A percentile compares a stretch with the other conserved stretches of the same genome.
Conservation (phyloP, 2,329 filamentous ascomycete species). For the Paecilomyces niveus region DNA sequence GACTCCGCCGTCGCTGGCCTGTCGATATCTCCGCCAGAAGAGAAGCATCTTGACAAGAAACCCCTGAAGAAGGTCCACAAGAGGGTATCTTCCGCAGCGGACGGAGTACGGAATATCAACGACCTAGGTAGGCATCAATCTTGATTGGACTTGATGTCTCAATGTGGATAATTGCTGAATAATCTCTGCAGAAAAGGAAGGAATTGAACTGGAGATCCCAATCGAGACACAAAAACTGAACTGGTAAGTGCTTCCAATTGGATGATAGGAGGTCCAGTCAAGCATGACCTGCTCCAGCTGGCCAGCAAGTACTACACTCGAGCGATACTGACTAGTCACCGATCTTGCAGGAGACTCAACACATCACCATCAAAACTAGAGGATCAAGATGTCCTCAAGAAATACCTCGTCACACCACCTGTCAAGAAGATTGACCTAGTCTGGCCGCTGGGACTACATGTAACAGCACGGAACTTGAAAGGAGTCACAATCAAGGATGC, state of each 20-base stretch:
- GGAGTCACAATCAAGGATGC: constrained; percentile 97
- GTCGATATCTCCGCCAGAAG: constrained; percentile 58
- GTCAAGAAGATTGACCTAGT: constrained; percentile 92
- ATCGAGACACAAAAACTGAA: constrained; percentile 80
- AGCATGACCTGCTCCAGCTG: too few species aligned
- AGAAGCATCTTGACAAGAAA: constrained; percentile 43
- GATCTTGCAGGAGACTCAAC: constrained; percentile 75
- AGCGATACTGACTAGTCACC: neutral
- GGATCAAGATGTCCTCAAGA: constrained; percentile 76
- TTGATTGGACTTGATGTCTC: neutral
- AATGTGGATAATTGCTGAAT: neutral
- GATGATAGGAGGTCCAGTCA: too few species aligned
- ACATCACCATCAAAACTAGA: constrained; percentile 70
- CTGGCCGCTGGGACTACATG: constrained; percentile 80
- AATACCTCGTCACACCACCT: constrained; percentile 69
- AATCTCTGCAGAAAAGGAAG: constrained; percentile 58
- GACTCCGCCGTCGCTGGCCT: constrained; percentile 85
- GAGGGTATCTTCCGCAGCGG: constrained; percentile 64
- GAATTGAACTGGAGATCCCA: constrained; percentile 64
- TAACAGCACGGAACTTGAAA: constrained; percentile 83
- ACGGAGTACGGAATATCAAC: constrained; percentile 73
- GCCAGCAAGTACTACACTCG: neutral
- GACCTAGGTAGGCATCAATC: constrained; percentile 63
- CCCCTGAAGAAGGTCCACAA: constrained; percentile 51
- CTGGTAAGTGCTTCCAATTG: constrained; percentile 55